phyloP scores from a whole-genome alignment of 805 yeast species.

The Ogataea sp. region DNA sequence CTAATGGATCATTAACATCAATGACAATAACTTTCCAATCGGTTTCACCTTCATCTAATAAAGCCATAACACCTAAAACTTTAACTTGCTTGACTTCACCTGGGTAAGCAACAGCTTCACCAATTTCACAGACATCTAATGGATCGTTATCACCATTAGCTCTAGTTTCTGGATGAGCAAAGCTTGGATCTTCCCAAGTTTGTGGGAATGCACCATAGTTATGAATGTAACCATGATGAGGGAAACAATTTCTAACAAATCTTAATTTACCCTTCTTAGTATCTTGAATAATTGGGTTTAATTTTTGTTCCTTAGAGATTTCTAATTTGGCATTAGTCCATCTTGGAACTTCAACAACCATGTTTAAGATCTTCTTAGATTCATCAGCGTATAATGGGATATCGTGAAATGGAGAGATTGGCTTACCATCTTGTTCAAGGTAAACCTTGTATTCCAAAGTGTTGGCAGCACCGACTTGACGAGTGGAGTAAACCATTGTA shows the following conservation, averaged over 20 bases:
- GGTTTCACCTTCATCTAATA: constrained; percentile 86
- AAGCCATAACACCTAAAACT: constrained; percentile 89
- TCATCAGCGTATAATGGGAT: constrained; percentile 90
- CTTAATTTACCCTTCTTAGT: constrained; percentile 95
- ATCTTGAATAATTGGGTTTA: constrained; percentile 96
- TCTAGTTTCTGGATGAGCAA: constrained; percentile 55
- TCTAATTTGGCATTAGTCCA: constrained; percentile 98
- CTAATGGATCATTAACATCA: constrained; percentile 82
- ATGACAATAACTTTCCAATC: constrained; percentile 92
- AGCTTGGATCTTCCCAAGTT: constrained; percentile 74
- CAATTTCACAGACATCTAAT: constrained; percentile 78
- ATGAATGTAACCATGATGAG: constrained; percentile 97
- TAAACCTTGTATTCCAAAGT: constrained; percentile 87
- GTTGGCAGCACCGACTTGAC: constrained; percentile 94
- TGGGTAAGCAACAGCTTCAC: constrained; percentile 53
- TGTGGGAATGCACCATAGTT: constrained; percentile 99
- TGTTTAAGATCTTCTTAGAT: constrained; percentile 75
- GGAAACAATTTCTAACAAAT: constrained; percentile 96
- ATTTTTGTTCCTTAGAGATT: constrained; percentile 71
- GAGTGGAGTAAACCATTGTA: constrained; percentile 71
- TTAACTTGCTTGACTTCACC: constrained; percentile 84
- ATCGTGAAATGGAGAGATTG: constrained; percentile 93
- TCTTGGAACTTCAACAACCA: constrained; percentile 92
- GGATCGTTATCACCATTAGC: constrained; percentile 82
- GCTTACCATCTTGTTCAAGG: constrained; percentile 90